phyloP scores from a whole-genome alignment of 2,329 filamentous ascomycete species.

The Zymoseptoria ardabiliae region DNA sequence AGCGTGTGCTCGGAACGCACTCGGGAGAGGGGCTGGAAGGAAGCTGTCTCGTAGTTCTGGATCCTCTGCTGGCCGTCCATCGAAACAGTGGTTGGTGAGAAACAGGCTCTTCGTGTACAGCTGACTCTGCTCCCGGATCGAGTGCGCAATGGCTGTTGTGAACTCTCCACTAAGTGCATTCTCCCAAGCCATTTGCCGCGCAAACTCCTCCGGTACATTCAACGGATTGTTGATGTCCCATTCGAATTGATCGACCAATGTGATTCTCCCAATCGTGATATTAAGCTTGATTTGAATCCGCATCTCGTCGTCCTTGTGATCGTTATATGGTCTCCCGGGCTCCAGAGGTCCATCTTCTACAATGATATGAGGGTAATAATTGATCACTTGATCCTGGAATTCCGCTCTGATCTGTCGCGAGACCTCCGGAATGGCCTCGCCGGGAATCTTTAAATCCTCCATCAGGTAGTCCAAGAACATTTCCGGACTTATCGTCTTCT shows the following conservation, averaged over 20 bases:
- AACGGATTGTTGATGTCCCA: constrained; percentile 96
- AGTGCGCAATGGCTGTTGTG: constrained; percentile 93
- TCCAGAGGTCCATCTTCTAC: constrained; percentile 87
- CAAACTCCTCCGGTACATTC: constrained; percentile 94
- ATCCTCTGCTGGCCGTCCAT: constrained; percentile 87
- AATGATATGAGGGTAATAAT: constrained; percentile 88
- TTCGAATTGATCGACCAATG: constrained; percentile 92
- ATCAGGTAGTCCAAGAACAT: constrained; percentile 83
- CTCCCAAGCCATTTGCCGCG: constrained; percentile 78
- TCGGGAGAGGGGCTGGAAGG: constrained; percentile 72
- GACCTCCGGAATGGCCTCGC: constrained; percentile 52
- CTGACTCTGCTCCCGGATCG: constrained; percentile 91
- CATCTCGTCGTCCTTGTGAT: constrained; percentile 99
- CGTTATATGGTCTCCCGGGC: constrained; percentile 78
- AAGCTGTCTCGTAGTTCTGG: constrained; percentile 80
- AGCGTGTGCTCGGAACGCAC: constrained; percentile 82
- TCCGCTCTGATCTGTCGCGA: constrained; percentile 59
- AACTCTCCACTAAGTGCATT: constrained; percentile 91
- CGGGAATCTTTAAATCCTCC: constrained; percentile 73
- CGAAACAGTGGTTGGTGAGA: constrained; percentile 87
- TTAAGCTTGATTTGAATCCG: constrained; percentile 91
- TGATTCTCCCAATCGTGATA: constrained; percentile 93
- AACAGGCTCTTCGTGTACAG: constrained; percentile 91
- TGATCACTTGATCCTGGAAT: constrained; percentile 81
- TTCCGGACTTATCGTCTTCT: constrained; percentile 71